Evolutionary conservation across 305 asterid genomes (phyloP), one percentile per base, ranked within the genome.

Genomic region (Fraxinus sp.): DNA sequence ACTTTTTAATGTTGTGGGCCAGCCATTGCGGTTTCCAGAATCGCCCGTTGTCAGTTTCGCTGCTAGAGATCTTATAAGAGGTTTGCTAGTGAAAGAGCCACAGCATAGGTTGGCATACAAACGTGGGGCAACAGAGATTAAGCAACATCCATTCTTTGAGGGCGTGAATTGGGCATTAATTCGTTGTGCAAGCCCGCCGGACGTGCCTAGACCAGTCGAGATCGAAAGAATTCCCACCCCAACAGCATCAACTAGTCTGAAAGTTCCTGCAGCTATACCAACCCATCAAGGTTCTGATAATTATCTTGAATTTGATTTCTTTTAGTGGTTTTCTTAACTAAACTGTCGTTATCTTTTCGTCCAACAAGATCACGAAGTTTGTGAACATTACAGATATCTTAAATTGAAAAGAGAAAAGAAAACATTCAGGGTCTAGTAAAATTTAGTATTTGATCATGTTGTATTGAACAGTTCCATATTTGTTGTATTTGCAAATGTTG

Each of bases 91-190:
- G 78, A 94, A 96, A 85, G 99, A 96, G 88, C 97, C 99, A 0
- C 97, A 93, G 77, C 90, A 94, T 79, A 81, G 99, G 84, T 70
- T 94, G 93, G 99, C 96, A 1, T 96, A 87, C 85, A 96, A 94
- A 80, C 90, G 98, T 0, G 99, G 99, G 5, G 99, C 99, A 4
- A 94, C 98, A 1, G 99, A 96, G 73, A 91, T 96, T 30, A 96
- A 93, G 90, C 99, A 96, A 74, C 99, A 96, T 43, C 98, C 98
- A 0, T 96, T 96, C 86, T 96, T 96, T 39, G 98, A 96, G 83
- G 97, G 98, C 7, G 97, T 96, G 87, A 96, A 94, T 30, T 96
- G 99, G 98, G 99, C 99, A 18, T 88, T 96, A 78, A 96, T 96
- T 5, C 91, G 99, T 0, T 93, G 99, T 16, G 97, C 98, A 0